Conservation (phyloP, 805 yeast species). For the Spathaspora gorwiae region DNA sequence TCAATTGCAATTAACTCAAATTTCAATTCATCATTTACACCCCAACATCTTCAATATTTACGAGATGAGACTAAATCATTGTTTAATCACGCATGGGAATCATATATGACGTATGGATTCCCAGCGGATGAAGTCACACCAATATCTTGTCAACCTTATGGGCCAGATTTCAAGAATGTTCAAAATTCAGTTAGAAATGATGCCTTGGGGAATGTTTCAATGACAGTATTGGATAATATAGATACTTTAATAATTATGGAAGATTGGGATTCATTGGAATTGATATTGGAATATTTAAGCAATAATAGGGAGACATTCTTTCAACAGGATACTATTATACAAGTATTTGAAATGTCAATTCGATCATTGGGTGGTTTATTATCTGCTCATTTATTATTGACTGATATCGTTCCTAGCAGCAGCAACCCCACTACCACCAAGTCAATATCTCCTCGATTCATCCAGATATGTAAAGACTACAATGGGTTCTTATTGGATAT, state of each 20-base stretch:
- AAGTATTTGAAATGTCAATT: slow-evolving; percentile 84
- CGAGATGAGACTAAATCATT: slow-evolving; percentile 48
- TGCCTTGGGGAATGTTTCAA: slow-evolving; percentile 77
- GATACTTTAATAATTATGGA: slow-evolving; percentile 76
- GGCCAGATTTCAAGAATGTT: slow-evolving; percentile 53
- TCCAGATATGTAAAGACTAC: slow-evolving; percentile 36
- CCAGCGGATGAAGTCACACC: slow-evolving; percentile 85
- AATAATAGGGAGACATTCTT: slow-evolving; percentile 45
- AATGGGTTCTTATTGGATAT: slow-evolving; percentile 67
- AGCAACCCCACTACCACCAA: too few relatives aligned
- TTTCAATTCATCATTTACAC: slow-evolving; percentile 28
- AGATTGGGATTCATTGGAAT: slow-evolving; percentile 51
- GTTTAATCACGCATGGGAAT: slow-evolving; percentile 71
- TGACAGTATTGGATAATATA: slow-evolving; percentile 72
- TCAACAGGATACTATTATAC: slow-evolving; percentile 65
- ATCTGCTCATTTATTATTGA: slow-evolving; percentile 60
- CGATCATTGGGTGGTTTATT: slow-evolving; percentile 78
- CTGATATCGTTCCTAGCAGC: slow-evolving; percentile 23
- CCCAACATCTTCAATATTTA: slow-evolving; percentile 28
- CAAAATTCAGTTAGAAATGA: slow-evolving; percentile 66
- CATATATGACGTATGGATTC: slow-evolving; percentile 64
- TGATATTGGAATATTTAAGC: slow-evolving; percentile 24
- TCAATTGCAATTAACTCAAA: neutral
- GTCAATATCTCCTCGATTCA: slow-evolving; percentile 2
- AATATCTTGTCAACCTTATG: slow-evolving; percentile 61